Conservation (phyloP, 1,284 basidiomycete species). For the Leccinum subfulvum region DNA sequence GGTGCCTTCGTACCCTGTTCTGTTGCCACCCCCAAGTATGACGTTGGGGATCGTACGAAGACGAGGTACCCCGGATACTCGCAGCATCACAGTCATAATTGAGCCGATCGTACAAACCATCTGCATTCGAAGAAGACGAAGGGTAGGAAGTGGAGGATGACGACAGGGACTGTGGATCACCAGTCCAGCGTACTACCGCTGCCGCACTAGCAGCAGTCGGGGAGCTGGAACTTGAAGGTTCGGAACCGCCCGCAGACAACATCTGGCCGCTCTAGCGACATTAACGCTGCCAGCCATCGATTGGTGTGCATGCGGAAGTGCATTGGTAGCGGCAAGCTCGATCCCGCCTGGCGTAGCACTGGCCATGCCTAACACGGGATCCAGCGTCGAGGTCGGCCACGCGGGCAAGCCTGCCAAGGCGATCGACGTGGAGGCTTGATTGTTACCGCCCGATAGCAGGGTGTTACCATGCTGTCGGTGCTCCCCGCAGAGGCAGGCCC, state of each 20-base stretch:
- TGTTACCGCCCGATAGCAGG: conserved; percentile 15
- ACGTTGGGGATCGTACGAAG: conserved; percentile 28
- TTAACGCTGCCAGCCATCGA: conserved; percentile 11
- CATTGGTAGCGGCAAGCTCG: conserved; percentile 24
- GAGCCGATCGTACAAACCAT: conserved; percentile 22
- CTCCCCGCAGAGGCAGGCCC: conserved; percentile 18
- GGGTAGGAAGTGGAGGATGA: conserved; percentile 18
- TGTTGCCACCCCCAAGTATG: conserved; percentile 6
- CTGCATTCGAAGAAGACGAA: conserved; percentile 17
- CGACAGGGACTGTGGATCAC: conserved; percentile 21
- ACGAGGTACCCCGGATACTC: conserved; percentile 14
- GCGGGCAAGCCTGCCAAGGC: conserved; percentile 30
- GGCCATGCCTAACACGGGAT: conserved; percentile 34
- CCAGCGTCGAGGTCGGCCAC: conserved; percentile 31
- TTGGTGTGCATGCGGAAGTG: conserved; percentile 18
- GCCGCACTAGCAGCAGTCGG: background rate
- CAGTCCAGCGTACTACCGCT: conserved; percentile 15
- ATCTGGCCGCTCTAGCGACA: conserved; percentile 23
- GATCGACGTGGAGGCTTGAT: conserved; percentile 17
- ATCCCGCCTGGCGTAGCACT: conserved; percentile 34
- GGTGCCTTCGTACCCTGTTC: conserved; percentile 19
- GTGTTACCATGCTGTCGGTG: conserved; percentile 20
- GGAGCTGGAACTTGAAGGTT: no score
- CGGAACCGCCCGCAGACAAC: background rate
- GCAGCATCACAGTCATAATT: conserved; percentile 27